A percentile compares a stretch with the other conserved stretches of the same genome.
Evolutionary conservation across 495 filamentous ascomycete species (phyloP).

Genomic region (Daldinia loculata): DNA sequence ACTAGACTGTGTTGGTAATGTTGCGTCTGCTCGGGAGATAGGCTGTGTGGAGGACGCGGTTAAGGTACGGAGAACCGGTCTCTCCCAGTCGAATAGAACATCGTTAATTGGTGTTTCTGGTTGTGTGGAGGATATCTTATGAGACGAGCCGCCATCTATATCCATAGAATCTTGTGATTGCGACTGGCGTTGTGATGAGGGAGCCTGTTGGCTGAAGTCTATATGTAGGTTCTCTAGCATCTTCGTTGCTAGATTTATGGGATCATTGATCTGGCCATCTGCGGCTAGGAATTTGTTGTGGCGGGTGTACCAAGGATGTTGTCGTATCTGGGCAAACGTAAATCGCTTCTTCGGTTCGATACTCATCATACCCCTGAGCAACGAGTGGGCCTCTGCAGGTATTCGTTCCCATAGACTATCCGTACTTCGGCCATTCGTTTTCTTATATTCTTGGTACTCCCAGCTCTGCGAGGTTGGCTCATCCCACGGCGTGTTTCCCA

Average conservation of each 20-base stretch:
- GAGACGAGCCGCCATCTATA: constrained; percentile 54
- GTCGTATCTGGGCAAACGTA: constrained; percentile 83
- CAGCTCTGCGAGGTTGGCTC: constrained; percentile 82
- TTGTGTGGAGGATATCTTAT: constrained; percentile 72
- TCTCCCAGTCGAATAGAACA: constrained; percentile 80
- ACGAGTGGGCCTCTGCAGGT: constrained; percentile 78
- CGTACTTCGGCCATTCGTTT: constrained; percentile 76
- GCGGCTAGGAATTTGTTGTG: constrained; percentile 76
- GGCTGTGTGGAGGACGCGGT: constrained; percentile 68
- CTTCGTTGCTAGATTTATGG: constrained; percentile 82
- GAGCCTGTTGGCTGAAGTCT: constrained; percentile 78
- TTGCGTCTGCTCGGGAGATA: constrained; percentile 45
- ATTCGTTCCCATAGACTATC: constrained; percentile 89
- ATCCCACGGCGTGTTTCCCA: constrained; percentile 98
- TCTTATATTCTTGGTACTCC: constrained; percentile 87
- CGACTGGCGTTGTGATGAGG: constrained; percentile 58
- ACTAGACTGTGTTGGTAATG: constrained; percentile 48
- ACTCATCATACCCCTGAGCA: constrained; percentile 93
- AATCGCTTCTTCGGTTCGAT: constrained; percentile 80
- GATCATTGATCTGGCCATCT: constrained; percentile 81
- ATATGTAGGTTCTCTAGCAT: constrained; percentile 95
- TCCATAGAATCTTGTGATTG: constrained; percentile 63
- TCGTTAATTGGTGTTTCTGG: constrained; percentile 77
- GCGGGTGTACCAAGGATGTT: constrained; percentile 95
- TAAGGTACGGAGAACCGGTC: constrained; percentile 56